These are phyloP conservation scores for Lentinula detonsa DNA, from an alignment of 768 basidiomycete genomes.

Conservation along the genomic window DNA sequence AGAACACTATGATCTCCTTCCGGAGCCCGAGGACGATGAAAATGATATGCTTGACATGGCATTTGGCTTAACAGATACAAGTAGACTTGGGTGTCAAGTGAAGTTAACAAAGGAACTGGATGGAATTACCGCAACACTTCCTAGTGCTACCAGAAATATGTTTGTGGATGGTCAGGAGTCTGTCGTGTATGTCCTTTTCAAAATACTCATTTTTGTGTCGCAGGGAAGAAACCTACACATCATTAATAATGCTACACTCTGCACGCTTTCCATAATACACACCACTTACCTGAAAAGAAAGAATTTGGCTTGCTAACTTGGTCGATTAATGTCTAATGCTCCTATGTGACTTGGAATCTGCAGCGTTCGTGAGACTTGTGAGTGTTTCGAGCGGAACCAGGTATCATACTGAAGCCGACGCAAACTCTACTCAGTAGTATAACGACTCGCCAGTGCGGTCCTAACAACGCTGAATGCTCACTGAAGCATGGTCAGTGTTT, in stretches of 20 bases:
- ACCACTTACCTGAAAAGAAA: neutral
- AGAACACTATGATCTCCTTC: constrained; percentile 79
- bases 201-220: neutral
- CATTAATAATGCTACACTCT: neutral
- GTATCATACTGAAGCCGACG: too few species aligned
- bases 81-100: constrained; percentile 73
- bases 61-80: constrained; percentile 94
- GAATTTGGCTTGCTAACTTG: too few species aligned
- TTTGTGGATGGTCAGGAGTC: constrained; percentile 78
- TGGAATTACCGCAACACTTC: constrained; percentile 79
- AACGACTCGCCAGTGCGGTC: too few species aligned
- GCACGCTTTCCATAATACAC: neutral
- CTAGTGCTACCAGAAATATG: constrained; percentile 94
- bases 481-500: too few species aligned
- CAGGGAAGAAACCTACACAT: constrained; percentile 46
- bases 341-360: too few species aligned
- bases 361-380: too few species aligned
- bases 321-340: too few species aligned
- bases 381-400: too few species aligned
- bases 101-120: constrained; percentile 75
- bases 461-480: too few species aligned
- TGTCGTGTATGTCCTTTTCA: neutral
- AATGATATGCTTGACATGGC: constrained; percentile 99
- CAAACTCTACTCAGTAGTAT: too few species aligned
- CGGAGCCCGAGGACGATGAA: constrained; percentile 96